phyloP scores from a whole-genome alignment of 306 rosid species.

The Glycine soja region DNA sequence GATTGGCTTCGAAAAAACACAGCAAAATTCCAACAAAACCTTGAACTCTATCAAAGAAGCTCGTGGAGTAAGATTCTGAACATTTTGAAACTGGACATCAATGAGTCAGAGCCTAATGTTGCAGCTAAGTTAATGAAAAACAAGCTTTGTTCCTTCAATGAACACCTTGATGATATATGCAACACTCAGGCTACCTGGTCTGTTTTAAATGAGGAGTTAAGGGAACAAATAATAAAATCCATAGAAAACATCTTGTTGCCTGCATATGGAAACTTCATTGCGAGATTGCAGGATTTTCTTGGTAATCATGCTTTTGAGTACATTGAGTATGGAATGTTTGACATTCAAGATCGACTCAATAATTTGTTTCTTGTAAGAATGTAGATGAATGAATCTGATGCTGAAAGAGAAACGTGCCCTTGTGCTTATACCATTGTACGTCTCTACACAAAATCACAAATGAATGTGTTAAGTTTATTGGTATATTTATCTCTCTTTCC shows the following conservation, averaged over 20 bases:
- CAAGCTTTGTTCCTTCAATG: conserved; percentile 55
- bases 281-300: background rate
- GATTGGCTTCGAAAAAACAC: conserved; percentile 64
- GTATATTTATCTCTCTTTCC: too few relatives aligned
- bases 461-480: too few relatives aligned
- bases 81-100: conserved; percentile 59
- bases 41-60: conserved; percentile 29
- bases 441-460: too few relatives aligned
- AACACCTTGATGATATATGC: background rate
- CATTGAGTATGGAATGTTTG: conserved; percentile 12
- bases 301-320: conserved; percentile 20
- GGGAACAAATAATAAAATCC: too few relatives aligned
- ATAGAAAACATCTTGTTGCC: too few relatives aligned
- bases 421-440: too few relatives aligned
- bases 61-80: conserved; percentile 70
- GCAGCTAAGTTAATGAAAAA: conserved; percentile 60
- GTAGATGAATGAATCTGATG: too few relatives aligned
- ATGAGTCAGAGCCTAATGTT: conserved; percentile 49
- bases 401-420: too few relatives aligned
- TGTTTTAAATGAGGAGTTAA: too few relatives aligned
- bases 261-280: too few relatives aligned
- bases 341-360: conserved; percentile 1
- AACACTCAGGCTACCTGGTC: background rate
- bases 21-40: conserved; percentile 52
- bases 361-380: background rate